A percentile compares a stretch with the other conserved stretches of the same genome.
phyloP scores from a whole-genome alignment of 2,329 filamentous ascomycete genomes.

The Colletotrichum gigasporum region DNA sequence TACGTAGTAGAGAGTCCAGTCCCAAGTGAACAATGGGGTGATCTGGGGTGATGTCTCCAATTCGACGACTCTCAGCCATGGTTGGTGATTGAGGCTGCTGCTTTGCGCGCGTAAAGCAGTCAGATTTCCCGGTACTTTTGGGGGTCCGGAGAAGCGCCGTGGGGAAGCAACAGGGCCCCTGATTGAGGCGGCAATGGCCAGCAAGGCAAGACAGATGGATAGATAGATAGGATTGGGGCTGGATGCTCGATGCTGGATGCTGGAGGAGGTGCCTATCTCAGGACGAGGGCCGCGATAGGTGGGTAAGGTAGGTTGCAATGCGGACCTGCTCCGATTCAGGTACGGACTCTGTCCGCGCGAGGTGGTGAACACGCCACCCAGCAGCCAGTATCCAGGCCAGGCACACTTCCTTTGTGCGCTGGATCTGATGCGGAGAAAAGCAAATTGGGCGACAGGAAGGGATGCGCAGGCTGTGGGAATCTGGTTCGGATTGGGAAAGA shows the following conservation, averaged over 20 bases:
- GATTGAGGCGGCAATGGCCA: conserved; percentile 29
- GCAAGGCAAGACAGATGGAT: too few species aligned
- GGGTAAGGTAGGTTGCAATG: too few species aligned
- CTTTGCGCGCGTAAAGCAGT: not conserved
- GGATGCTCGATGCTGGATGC: too few species aligned
- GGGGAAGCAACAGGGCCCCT: not conserved
- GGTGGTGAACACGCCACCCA: conserved; percentile 1
- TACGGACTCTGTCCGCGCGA: not conserved
- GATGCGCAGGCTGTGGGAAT: conserved; percentile 19
- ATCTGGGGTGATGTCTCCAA: not conserved
- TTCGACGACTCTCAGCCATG: not conserved
- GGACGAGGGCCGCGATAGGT: not conserved
- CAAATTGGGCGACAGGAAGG: not conserved
- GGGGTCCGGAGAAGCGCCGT: not conserved
- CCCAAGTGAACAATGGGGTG: not conserved
- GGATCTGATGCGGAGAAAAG: conserved; percentile 11
- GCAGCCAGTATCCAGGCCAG: too few species aligned
- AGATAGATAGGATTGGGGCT: too few species aligned
- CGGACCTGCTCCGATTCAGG: too few species aligned
- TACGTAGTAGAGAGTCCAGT: not conserved
- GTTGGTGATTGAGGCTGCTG: not conserved
- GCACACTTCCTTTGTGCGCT: not conserved
- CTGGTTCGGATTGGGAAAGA: conserved; percentile 16
- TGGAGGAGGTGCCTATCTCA: too few species aligned
- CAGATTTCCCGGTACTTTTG: not conserved